phyloP scores from a whole-genome alignment of 331 rosid genomes.

The Telfairia occidentalis region DNA sequence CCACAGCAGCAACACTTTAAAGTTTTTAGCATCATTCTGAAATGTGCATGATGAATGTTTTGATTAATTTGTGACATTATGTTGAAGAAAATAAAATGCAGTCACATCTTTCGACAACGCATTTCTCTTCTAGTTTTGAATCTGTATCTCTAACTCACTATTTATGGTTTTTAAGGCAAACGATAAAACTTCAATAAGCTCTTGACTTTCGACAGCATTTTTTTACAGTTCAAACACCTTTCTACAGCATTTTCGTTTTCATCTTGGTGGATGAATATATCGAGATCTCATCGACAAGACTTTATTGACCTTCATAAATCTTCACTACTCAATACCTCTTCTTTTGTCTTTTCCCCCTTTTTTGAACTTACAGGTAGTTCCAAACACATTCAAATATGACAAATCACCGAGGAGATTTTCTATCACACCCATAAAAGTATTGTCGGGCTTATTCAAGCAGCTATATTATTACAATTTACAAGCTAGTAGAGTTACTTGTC shows the following conservation, averaged over 20 bases:
- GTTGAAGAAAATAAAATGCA: neutral
- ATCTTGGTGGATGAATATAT: neutral
- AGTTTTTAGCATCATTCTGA: neutral
- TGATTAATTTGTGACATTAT: neutral
- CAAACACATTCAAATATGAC: neutral
- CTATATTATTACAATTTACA: neutral
- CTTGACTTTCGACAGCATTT: neutral
- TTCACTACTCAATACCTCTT: neutral
- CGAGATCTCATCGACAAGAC: neutral
- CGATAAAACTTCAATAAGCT: neutral
- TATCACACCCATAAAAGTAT: constrained; percentile 3
- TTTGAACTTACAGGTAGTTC: neutral
- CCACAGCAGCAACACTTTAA: neutral
- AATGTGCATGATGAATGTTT: neutral
- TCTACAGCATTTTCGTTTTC: neutral
- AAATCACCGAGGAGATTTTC: neutral
- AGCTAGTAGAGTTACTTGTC: constrained; percentile 43
- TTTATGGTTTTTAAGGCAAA: neutral
- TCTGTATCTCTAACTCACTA: neutral
- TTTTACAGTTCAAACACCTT: constrained; percentile 3
- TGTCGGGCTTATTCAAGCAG: constrained; percentile 2
- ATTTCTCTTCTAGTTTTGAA: neutral
- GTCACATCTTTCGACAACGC: neutral
- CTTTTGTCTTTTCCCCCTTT: neutral
- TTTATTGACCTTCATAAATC: neutral